Percentiles rank a stretch among this genome's conserved stretches.
Conservation (phyloP, 2,329 filamentous ascomycete species). For the Stachybotrys echinatus region DNA sequence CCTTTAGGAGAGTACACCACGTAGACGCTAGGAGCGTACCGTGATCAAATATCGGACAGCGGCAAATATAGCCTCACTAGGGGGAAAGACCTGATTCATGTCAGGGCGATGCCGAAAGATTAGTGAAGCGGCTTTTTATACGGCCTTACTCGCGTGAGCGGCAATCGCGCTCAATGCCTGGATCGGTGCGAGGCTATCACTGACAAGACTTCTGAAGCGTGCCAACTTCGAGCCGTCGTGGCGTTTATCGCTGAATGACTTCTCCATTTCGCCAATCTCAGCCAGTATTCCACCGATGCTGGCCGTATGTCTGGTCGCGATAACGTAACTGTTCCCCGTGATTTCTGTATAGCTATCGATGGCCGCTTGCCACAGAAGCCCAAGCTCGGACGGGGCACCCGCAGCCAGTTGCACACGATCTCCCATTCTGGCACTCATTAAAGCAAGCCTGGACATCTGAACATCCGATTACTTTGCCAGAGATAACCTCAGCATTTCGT, state of each 20-base stretch:
- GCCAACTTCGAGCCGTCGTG: constrained; percentile 4
- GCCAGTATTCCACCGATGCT: background rate
- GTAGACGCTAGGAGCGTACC: constrained; percentile 1
- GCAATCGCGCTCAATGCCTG: constrained; percentile 5
- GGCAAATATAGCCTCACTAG: constrained; percentile 7
- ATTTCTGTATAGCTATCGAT: background rate
- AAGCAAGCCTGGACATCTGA: too few species aligned
- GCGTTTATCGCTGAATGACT: background rate
- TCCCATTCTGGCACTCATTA: background rate
- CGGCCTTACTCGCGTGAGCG: constrained; percentile 6
- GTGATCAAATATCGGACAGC: constrained; percentile 5
- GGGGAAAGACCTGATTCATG: constrained; percentile 4
- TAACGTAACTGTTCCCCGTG: background rate
- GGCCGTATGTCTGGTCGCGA: background rate
- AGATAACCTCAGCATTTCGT: background rate
- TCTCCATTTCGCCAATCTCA: constrained; percentile 3
- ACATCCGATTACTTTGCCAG: background rate
- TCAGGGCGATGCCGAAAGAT: background rate
- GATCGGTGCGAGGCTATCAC: constrained; percentile 5
- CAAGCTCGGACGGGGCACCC: constrained; percentile 2
- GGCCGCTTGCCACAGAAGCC: constrained; percentile 2
- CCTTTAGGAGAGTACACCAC: background rate
- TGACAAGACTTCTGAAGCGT: constrained; percentile 6
- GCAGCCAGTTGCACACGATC: background rate
- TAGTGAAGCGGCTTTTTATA: background rate